phyloP scores from a whole-genome alignment of 306 rosid species.

The Lupinus albus region DNA sequence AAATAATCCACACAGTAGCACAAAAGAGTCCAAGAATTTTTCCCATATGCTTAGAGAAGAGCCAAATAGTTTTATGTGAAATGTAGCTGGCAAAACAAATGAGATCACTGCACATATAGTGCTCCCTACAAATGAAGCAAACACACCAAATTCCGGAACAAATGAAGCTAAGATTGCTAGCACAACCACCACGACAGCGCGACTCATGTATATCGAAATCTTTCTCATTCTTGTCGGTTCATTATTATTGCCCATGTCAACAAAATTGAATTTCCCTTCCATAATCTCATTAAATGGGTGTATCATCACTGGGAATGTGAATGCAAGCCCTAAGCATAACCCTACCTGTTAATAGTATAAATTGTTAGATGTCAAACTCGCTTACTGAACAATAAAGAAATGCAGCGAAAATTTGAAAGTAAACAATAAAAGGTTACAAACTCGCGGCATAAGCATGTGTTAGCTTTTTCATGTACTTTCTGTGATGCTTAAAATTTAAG shows the following conservation, averaged over 20 bases:
- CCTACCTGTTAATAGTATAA: constrained; percentile 64
- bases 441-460: not conserved
- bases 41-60: constrained; percentile 66
- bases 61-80: constrained; percentile 69
- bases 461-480: constrained; percentile 20
- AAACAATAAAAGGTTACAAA: constrained; percentile 2
- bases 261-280: constrained; percentile 53
- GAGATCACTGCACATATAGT: constrained; percentile 82
- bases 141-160: constrained; percentile 72
- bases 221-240: constrained; percentile 43
- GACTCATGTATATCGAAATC: constrained; percentile 49
- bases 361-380: constrained; percentile 35
- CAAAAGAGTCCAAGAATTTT: constrained; percentile 56
- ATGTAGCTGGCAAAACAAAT: constrained; percentile 81
- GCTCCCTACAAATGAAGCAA: constrained; percentile 86
- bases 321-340: constrained; percentile 73
- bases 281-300: constrained; percentile 85
- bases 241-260: constrained; percentile 16
- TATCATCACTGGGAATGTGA: constrained; percentile 88
- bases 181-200: constrained; percentile 65
- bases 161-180: constrained; percentile 64
- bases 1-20: constrained; percentile 65
- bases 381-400: constrained; percentile 7
- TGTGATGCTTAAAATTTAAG: constrained; percentile 7
- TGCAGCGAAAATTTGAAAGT: constrained; percentile 6